Evolutionary conservation across 306 rosid species (phyloP).

Genomic region (Fagus crenata): DNA sequence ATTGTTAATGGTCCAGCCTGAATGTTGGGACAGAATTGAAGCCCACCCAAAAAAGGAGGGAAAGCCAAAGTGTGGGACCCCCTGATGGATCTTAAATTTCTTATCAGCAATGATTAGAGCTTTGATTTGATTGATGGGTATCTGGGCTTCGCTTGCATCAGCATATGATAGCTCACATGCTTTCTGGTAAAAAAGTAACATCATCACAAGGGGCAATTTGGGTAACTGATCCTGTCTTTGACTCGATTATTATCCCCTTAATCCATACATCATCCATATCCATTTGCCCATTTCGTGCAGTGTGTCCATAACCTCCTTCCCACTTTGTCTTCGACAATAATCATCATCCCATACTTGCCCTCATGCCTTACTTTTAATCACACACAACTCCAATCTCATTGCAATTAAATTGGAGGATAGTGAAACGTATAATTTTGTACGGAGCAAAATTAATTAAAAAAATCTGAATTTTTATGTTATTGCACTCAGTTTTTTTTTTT

Average conservation of each 20-base stretch:
- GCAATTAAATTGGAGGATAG: no score
- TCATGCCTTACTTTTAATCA: neutral
- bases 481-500: no score
- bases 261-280: conserved; percentile 47
- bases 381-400: no score
- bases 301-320: conserved; percentile 24
- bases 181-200: neutral
- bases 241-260: conserved; percentile 39
- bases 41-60: neutral
- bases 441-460: no score
- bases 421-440: no score
- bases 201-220: conserved; percentile 22
- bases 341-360: conserved; percentile 9
- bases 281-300: conserved; percentile 46
- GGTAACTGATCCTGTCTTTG: conserved; percentile 24
- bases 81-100: conserved; percentile 42
- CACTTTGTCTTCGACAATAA: conserved; percentile 4
- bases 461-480: no score
- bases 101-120: conserved; percentile 57
- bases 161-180: conserved; percentile 33
- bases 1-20: neutral
- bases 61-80: neutral
- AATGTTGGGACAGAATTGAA: neutral
- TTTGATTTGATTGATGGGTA: conserved; percentile 45
- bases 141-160: conserved; percentile 32